Evolutionary conservation across 306 rosid genomes (phyloP), one percentile per base, ranked within the genome.

Genomic region (Argentina anserina): DNA sequence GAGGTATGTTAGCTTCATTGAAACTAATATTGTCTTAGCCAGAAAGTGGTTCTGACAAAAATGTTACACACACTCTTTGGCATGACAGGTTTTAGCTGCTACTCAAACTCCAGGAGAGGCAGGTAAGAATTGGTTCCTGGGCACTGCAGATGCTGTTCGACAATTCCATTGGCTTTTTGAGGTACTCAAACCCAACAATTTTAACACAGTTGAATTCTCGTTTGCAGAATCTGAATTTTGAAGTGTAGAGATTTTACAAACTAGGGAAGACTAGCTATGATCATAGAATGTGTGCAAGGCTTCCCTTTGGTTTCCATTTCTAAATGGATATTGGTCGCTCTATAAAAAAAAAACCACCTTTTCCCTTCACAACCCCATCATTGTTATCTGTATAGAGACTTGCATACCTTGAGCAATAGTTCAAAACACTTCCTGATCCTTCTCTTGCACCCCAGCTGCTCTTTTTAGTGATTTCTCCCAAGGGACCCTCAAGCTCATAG

Each of bases 141-240:
- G 97, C 64, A 91, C 97, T 42, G 98, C 98, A 70, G 98, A 93
- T 75, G 98, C 98, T n/a, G 97, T 91, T 60, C 53, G 98, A n/a
- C 98, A 93, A 78, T 93, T 93, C 85, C 97, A 93, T 78, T 93
- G 98, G 97, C 97, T 90, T 75, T 93, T 93, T 77, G 98, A 93
- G 98, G 98, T 90, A 79, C 68, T 46, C 26, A 55, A 39, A n/a
- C 6, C 23, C 55, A 36, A 2, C 18, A 39, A 29, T 26, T n/a
- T 41, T 17, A 26, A 39, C 6, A 25, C 20, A 21, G 13, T 13
- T 11, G 26, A 6, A 42, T 1, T 15, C 25, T 18, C 37, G 15
- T 41, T 18, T 53, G 15, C 13, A 41, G n/a, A 41, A 18, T 18
- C 41, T 56, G 5, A 33, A 7, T 61, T 61, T 34, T 61, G 15